phyloP scores from a whole-genome alignment of 1,139 yeast species.

The Sugiyamaella japonica region DNA sequence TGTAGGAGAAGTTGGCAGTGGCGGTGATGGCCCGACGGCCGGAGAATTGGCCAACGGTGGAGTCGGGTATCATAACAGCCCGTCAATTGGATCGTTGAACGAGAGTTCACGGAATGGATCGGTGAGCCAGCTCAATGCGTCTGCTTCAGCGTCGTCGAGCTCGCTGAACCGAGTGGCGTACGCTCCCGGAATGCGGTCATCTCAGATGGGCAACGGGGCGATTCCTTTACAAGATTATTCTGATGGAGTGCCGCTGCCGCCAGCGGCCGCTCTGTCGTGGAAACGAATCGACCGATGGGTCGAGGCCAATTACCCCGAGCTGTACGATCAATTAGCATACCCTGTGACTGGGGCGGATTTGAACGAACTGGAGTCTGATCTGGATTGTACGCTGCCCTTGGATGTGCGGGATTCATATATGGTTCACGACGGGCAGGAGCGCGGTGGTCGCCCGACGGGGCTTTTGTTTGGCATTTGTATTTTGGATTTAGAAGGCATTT shows the following conservation, averaged over 20 bases:
- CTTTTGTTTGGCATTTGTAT: slow-evolving; percentile 68
- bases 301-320: slow-evolving; percentile 77
- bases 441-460: slow-evolving; percentile 75
- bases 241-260: slow-evolving; percentile 63
- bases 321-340: slow-evolving; percentile 66
- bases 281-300: slow-evolving; percentile 70
- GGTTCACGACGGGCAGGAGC: slow-evolving; percentile 79
- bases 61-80: slow-evolving; percentile 17
- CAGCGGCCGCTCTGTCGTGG: slow-evolving; percentile 72
- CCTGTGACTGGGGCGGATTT: slow-evolving; percentile 76
- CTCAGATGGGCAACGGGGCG: slow-evolving; percentile 40
- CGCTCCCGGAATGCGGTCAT: slow-evolving; percentile 42
- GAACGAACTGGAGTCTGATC: slow-evolving; percentile 72
- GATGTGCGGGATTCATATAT: slow-evolving; percentile 76
- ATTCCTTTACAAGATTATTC: slow-evolving; percentile 53
- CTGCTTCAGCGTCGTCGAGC: slow-evolving; percentile 28
- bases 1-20: slow-evolving; percentile 10
- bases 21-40: slow-evolving; percentile 8
- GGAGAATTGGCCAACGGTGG: background rate
- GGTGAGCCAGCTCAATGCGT: slow-evolving; percentile 24
- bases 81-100: slow-evolving; percentile 28
- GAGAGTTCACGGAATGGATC: slow-evolving; percentile 21
- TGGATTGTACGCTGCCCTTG: slow-evolving; percentile 63
- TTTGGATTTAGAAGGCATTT: slow-evolving; percentile 67
- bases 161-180: slow-evolving; percentile 39